Percentiles rank a stretch among this genome's conserved stretches.
phyloP scores from a whole-genome alignment of 192 early-diverging fungal species.

The Martensiomyces pterosporus region DNA sequence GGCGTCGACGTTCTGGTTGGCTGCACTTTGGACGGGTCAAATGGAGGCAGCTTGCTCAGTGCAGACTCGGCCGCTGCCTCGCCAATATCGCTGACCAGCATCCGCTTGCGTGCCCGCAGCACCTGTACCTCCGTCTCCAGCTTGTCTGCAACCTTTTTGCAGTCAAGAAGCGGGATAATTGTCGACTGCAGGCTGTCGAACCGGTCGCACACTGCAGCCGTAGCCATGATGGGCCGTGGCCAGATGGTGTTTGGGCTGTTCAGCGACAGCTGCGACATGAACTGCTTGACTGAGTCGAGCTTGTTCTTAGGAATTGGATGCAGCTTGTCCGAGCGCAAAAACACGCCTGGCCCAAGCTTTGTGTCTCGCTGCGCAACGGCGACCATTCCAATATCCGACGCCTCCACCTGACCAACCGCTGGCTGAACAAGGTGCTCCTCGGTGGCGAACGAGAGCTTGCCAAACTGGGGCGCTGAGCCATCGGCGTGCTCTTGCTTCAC shows the following conservation, averaged over 20 bases:
- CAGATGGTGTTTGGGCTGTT: conserved; percentile 48
- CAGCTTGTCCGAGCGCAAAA: conserved; percentile 50
- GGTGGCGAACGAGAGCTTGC: conserved; percentile 33
- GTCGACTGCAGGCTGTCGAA: conserved; percentile 74
- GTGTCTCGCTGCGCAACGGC: conserved; percentile 36
- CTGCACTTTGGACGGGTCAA: conserved; percentile 14
- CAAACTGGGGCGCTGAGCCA: conserved; percentile 13
- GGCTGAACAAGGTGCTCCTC: conserved; percentile 41
- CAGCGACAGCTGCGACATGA: conserved; percentile 40
- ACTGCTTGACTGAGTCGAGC: conserved; percentile 46
- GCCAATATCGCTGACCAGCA: conserved; percentile 35
- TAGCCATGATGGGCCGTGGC: conserved; percentile 80
- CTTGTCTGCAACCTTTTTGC: conserved; percentile 80
- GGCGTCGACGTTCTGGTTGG: conserved; percentile 8
- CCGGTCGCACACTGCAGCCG: conserved; percentile 69
- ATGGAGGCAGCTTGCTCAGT: conserved; percentile 31
- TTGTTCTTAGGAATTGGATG: conserved; percentile 47
- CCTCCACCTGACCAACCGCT: conserved; percentile 16
- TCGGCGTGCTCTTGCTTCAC: conserved; percentile 20
- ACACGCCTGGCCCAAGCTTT: conserved; percentile 45
- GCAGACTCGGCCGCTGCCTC: conserved; percentile 23
- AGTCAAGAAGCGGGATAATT: conserved; percentile 72
- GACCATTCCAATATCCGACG: conserved; percentile 24
- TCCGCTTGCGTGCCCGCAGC: conserved; percentile 35
- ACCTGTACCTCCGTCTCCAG: conserved; percentile 68